Conservation (phyloP, 192 early-diverging fungal genomes). For the Gigaspora rosea region DNA sequence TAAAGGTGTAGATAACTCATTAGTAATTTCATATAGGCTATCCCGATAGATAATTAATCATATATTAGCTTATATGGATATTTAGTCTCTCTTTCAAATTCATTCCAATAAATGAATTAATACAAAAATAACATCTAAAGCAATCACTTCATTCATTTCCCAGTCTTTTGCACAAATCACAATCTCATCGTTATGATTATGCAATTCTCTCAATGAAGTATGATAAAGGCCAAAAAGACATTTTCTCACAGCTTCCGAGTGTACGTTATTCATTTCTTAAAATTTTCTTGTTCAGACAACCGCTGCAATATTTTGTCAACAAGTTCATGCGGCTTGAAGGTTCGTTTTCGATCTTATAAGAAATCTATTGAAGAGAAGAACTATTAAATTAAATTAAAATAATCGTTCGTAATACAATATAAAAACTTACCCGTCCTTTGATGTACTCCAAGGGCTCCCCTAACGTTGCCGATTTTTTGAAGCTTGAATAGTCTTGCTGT, state of each 20-base stretch:
- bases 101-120: not conserved
- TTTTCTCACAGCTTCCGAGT: no score
- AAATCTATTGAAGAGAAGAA: not conserved
- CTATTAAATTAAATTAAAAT: not conserved
- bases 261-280: not conserved
- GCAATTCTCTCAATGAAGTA: not conserved
- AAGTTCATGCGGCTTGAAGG: not conserved
- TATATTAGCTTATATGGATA: no score
- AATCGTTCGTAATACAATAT: not conserved
- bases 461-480: not conserved
- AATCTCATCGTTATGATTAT: not conserved
- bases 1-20: no score
- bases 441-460: conserved; percentile 8
- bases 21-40: no score
- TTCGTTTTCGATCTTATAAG: not conserved
- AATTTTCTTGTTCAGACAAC: conserved; percentile 8
- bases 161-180: not conserved
- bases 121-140: not conserved
- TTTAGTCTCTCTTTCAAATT: not conserved
- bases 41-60: no score
- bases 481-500: not conserved
- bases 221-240: no score
- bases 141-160: not conserved
- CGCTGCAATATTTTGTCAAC: not conserved
- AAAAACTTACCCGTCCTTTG: not conserved